Evolutionary conservation across 2,329 filamentous ascomycete genomes (phyloP), one percentile per base, ranked within the genome.

Genomic region (Aspergillus sp.): DNA sequence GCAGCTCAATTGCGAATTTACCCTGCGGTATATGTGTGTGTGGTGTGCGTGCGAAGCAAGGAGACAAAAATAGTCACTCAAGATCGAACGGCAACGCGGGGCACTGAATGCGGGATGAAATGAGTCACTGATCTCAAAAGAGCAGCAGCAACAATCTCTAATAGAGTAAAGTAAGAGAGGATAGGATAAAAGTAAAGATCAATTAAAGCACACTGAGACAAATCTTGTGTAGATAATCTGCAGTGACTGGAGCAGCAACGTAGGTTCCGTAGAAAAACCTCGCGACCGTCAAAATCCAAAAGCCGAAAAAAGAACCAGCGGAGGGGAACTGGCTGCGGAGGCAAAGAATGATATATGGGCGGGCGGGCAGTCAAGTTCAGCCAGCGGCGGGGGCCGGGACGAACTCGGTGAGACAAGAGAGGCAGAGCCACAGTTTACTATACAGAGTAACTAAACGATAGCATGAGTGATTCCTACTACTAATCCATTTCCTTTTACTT

Each of bases 241-340:
- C 60, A 60, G 54, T 59, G 61, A 61, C 62, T 64, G 67, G 67
- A 69, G 65, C 67, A 67, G 67, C 61, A 56, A 66, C 66, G 66
- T 36, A 36, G 32, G 32, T 36, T 36, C 32, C 32, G 32, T 36
- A 13, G 32, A 36, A 69, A 66, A 63, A 62, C 19, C 47, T 67
- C 67, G 67, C 67, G 59, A 67, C 67, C 61, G 67, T 69, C 66
- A 68, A 68, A 68, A 61, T 67, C 63, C 64, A 67, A 69, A 69
- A 69, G 60, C 64, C 65, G 65, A 52, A 66, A 66, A 66, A 68
- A 67, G 56, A 58, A 65, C 32, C 32, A 36, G 61, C 44, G 62
- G 61, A 62, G 61, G 60, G 64, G 61, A 62, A 59, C 32, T 36
- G 47, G 58, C 49, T 58, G 30, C 62, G 53, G 58, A 55, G 60